Evolutionary conservation across 2,329 filamentous ascomycete species (phyloP), one percentile per base, ranked within the genome.

Genomic region (Phaeophleospora eucalypticola): DNA sequence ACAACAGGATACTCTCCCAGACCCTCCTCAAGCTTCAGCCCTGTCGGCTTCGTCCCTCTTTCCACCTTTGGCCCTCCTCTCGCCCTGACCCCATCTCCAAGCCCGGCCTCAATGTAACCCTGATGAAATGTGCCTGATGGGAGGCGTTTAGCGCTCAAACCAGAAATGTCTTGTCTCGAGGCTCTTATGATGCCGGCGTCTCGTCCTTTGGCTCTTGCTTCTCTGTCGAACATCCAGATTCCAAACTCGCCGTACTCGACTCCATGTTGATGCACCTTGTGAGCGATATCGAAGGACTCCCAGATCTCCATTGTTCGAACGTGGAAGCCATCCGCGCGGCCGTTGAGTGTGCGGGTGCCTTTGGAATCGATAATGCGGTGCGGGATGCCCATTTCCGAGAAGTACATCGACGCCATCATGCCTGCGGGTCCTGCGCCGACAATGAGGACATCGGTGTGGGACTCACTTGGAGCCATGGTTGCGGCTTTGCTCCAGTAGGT

Each of bases 281-380:
- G 76, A 1, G 71, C 80, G 45, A 89, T 78, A 0, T 79, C 83
- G 53, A 88, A 84, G 43, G 77, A 81, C 54, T 88, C 82, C 45
- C 87, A 79, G n/a, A 88, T 85, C 63, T 88, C 82, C 1, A 86
- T 69, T 0, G 81, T 86, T 1, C 83, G 79, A 51, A 76, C 78
- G 64, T 86, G 80, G 2, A 84, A 68, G 2, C 78, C 79, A 53
- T 77, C 74, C 0, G 73, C 73, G 50, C 74, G 73, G 24, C 65
- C 62, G 40, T 64, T 54, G 56, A 35, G 52, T 48, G 32, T 56
- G 45, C 42, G 59, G 57, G n/a, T 58, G 32, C 36, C 49, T n/a
- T 34, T 24, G 14, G 19, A 20, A 17, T 65, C 63, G 36, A 79
- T 58, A 34, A 79, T 75, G 35, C 73, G 65, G 8, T 72, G 67